Evolutionary conservation across 1,139 yeast genomes (phyloP), one percentile per base, ranked within the genome.

Genomic region (Kluyveromyces sp.): DNA sequence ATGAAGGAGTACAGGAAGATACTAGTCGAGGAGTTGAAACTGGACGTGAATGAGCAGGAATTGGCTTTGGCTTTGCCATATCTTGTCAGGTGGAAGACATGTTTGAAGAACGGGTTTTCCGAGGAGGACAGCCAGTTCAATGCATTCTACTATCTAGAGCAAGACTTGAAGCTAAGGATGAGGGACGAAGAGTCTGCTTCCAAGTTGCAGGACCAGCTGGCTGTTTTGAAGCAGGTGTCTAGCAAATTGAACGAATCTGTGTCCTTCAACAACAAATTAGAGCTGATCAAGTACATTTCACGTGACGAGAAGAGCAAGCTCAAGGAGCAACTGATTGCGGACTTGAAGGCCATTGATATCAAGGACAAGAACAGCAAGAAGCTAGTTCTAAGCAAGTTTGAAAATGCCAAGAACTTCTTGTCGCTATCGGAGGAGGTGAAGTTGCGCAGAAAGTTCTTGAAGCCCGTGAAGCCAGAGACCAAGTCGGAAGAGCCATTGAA

Each of bases 41-140:
- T 63, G 26, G 67, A 65, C 3, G 53, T 71, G n/a, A 55, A 60
- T 31, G 72, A 67, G 29, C 61, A 58, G 3, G 72, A 73, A n/a
- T 41, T 64, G 15, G 56, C 59, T 2, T 43, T 69, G n/a, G 78
- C 77, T 2, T 66, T 77, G 7, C 59, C 66, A 36, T 77, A 92
- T 59, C 67, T 85, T 45, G 64, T 75, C 21, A 67, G 72, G 34
- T 69, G 84, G 43, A 73, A 72, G 53, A 72, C 73, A 41, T 74
- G 69, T 48, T 49, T 78, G 44, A 71, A 71, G 55, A 77, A 75
- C 49, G 81, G 78, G 26, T 74, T 78, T 47, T 47, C 67, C 1
- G 53, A 70, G n/a, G 72, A 70, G 40, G 87, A 83, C 45, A 81
- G 90, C 7, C 71, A 71, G 49, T 68, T 69, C 42, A 84, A 82